These are phyloP conservation scores for Musa itinerans DNA, from an alignment of 176 grass and related monocot species.

Conservation along the genomic window DNA sequence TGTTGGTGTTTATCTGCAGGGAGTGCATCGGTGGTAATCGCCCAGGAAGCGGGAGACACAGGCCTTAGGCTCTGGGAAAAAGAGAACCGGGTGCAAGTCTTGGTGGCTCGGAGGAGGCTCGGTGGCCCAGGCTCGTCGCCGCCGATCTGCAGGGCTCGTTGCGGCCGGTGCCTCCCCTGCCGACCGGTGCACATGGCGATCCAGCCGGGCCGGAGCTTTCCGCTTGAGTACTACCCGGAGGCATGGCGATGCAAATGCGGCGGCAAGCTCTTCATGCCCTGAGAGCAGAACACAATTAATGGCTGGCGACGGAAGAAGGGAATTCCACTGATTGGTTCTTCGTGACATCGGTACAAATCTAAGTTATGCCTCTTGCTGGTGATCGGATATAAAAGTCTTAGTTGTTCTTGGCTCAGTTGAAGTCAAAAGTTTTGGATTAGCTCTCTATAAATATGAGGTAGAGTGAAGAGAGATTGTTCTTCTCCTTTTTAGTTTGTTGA, in stretches of 20 bases:
- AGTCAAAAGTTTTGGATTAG: too few relatives aligned
- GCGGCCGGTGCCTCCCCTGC: slow-evolving; percentile 51
- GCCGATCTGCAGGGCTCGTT: slow-evolving; percentile 44
- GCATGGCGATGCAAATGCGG: slow-evolving; percentile 79
- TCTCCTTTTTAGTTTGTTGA: too few relatives aligned
- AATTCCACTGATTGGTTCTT: too few relatives aligned
- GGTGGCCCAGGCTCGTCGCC: slow-evolving; percentile 39
- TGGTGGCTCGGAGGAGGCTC: background rate
- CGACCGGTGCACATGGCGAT: slow-evolving; percentile 43
- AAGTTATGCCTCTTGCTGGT: too few relatives aligned
- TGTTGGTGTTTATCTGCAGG: background rate
- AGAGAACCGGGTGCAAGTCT: background rate
- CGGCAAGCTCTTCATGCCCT: slow-evolving; percentile 70
- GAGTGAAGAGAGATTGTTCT: too few relatives aligned
- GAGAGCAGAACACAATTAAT: background rate
- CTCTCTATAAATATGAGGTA: too few relatives aligned
- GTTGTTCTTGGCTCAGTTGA: too few relatives aligned
- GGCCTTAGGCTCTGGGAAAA: slow-evolving; percentile 2
- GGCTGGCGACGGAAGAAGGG: too few relatives aligned
- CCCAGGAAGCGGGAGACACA: background rate
- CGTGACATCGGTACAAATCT: too few relatives aligned
- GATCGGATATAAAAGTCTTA: too few relatives aligned
- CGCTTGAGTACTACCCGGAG: slow-evolving; percentile 80
- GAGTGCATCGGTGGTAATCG: background rate
- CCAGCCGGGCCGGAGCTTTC: slow-evolving; percentile 36